Evolutionary conservation across 768 basidiomycete genomes (phyloP).

Genomic region (Panellus pusillus): DNA sequence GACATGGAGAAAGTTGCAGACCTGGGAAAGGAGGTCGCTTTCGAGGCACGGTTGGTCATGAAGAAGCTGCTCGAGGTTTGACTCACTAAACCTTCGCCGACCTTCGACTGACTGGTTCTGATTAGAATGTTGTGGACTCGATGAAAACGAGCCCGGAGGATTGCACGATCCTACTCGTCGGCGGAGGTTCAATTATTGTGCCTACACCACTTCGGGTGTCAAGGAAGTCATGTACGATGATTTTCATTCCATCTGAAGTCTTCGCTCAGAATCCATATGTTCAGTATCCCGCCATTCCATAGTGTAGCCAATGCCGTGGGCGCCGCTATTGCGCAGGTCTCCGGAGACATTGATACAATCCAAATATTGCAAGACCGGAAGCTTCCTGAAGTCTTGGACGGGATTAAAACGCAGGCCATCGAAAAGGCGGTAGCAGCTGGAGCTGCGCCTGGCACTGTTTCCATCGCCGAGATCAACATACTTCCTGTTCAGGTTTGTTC

Average conservation of each 20-base stretch:
- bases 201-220: conserved; percentile 50
- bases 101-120: conserved; percentile 19
- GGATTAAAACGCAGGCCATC: conserved; percentile 41
- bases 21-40: conserved; percentile 17
- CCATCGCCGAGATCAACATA: conserved; percentile 55
- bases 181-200: conserved; percentile 63
- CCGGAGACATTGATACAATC: conserved; percentile 46
- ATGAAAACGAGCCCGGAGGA: conserved; percentile 67
- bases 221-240: conserved; percentile 33
- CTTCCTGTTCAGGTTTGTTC: conserved; percentile 48
- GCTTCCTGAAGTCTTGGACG: conserved; percentile 33
- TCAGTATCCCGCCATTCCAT: conserved; percentile 32
- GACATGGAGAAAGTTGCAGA: conserved; percentile 16
- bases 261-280: neutral
- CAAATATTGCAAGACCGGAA: conserved; percentile 37
- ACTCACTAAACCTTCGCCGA: neutral
- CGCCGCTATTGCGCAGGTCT: conserved; percentile 46
- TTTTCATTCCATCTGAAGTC: neutral
- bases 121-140: conserved; percentile 52
- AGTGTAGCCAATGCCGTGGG: conserved; percentile 66
- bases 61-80: conserved; percentile 29
- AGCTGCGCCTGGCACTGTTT: conserved; percentile 41
- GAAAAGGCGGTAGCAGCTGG: conserved; percentile 45
- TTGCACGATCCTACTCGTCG: conserved; percentile 60
- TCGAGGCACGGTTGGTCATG: conserved; percentile 19